Percentiles rank a stretch among this genome's conserved stretches.
Conservation (phyloP, 169 alveolate genomes). For the Cryptosporidium tyzzeri region DNA sequence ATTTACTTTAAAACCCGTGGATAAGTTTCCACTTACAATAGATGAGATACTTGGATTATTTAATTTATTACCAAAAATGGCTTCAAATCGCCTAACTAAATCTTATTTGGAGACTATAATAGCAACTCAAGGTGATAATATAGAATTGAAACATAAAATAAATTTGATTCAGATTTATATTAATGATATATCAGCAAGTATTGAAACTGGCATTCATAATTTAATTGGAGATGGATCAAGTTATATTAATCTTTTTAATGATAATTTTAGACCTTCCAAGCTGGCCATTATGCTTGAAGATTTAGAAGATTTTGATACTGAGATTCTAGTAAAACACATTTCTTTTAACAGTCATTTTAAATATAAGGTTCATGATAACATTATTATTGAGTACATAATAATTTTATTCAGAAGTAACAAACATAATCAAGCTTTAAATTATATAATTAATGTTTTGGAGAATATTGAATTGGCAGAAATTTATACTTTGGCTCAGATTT, state of each 20-base stretch:
- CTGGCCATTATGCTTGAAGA: slow-evolving; percentile 45
- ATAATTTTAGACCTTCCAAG: slow-evolving; percentile 22
- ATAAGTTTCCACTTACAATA: slow-evolving; percentile 50
- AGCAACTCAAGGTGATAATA: background rate
- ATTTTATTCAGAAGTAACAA: slow-evolving; percentile 35
- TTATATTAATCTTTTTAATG: slow-evolving; percentile 21
- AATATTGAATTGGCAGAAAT: slow-evolving; percentile 57
- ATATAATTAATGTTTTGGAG: slow-evolving; percentile 19
- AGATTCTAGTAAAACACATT: slow-evolving; percentile 8
- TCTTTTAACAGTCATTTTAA: background rate
- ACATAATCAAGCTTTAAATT: slow-evolving; percentile 34
- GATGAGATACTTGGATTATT: slow-evolving; percentile 58
- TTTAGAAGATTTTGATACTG: slow-evolving; percentile 10
- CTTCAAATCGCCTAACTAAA: slow-evolving; percentile 31
- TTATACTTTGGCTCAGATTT: slow-evolving; percentile 54
- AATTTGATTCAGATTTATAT: slow-evolving; percentile 45
- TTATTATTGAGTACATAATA: slow-evolving; percentile 55
- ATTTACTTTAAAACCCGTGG: slow-evolving; percentile 57
- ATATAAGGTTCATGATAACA: slow-evolving; percentile 15
- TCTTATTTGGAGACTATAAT: slow-evolving; percentile 56
- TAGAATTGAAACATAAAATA: slow-evolving; percentile 44
- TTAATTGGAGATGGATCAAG: background rate
- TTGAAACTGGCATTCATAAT: background rate
- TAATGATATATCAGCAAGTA: slow-evolving; percentile 4
- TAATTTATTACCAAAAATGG: background rate